Conservation (phyloP, 139 green algal species). For the Astrephomene gubernaculifera region DNA sequence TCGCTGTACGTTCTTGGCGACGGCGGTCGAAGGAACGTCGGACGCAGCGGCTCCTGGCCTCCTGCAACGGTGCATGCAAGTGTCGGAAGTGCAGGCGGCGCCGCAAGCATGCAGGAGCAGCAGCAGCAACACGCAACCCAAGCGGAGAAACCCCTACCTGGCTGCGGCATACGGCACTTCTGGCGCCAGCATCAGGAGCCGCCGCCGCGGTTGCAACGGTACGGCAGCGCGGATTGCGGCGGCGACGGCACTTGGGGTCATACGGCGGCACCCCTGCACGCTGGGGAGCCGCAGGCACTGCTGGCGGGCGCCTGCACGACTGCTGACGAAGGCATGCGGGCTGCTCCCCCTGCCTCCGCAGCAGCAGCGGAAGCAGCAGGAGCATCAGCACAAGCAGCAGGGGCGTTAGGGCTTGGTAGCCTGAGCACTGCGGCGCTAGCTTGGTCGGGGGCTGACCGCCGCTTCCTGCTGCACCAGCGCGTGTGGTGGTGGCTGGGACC, state of each 20-base stretch:
- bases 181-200: too few relatives aligned
- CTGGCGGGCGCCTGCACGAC: too few relatives aligned
- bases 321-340: too few relatives aligned
- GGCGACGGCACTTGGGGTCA: too few relatives aligned
- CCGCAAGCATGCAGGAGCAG: background rate
- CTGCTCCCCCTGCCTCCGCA: background rate
- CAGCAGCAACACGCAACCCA: background rate
- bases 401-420: background rate
- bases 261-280: too few relatives aligned
- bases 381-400: background rate
- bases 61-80: too few relatives aligned
- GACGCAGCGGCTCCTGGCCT: background rate
- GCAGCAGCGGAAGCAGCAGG: background rate
- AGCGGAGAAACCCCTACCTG: background rate
- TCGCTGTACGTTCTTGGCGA: background rate
- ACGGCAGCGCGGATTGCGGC: too few relatives aligned
- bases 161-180: too few relatives aligned
- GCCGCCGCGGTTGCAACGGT: too few relatives aligned
- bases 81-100: background rate
- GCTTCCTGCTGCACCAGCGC: slow-evolving; percentile 9
- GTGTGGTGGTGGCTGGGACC: slow-evolving; percentile 40
- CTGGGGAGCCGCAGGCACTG: too few relatives aligned
- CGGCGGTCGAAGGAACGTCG: background rate
- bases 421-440: background rate
- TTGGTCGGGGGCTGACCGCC: background rate